Conservation (phyloP, 2,329 filamentous ascomycete genomes). For the Stachybotrys echinatus region DNA sequence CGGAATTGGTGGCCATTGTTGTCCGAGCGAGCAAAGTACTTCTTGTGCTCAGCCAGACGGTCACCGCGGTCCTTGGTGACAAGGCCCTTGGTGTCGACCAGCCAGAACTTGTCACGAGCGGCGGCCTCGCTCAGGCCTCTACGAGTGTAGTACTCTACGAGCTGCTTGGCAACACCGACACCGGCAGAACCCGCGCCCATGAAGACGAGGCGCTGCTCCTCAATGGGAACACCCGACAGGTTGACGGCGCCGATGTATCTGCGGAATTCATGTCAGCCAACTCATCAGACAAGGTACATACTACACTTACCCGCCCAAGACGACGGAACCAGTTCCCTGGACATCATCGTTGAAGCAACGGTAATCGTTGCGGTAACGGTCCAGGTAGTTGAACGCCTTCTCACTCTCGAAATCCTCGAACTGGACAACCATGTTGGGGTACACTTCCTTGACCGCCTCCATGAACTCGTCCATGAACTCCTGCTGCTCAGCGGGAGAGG, state of each 20-base stretch:
- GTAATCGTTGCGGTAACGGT: slow-evolving; percentile 82
- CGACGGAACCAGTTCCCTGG: slow-evolving; percentile 93
- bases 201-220: slow-evolving; percentile 93
- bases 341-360: slow-evolving; percentile 99
- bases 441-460: slow-evolving; percentile 75
- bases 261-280: slow-evolving; percentile 42
- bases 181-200: slow-evolving; percentile 93
- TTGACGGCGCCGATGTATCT: slow-evolving; percentile 70
- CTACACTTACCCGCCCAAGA: slow-evolving; percentile 66
- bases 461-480: slow-evolving; percentile 98
- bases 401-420: slow-evolving; percentile 97
- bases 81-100: slow-evolving; percentile 94
- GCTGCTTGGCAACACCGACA: slow-evolving; percentile 95
- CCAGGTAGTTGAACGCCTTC: slow-evolving; percentile 85
- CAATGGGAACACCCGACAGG: slow-evolving; percentile 75
- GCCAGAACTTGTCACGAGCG: slow-evolving; percentile 89
- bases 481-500: slow-evolving; percentile 71
- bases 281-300: slow-evolving; percentile 4
- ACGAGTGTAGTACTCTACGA: slow-evolving; percentile 94
- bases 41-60: slow-evolving; percentile 85
- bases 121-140: slow-evolving; percentile 84
- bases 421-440: slow-evolving; percentile 68
- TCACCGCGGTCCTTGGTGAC: slow-evolving; percentile 92
- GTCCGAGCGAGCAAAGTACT: slow-evolving; percentile 62
- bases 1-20: slow-evolving; percentile 66